These are phyloP conservation scores for Colletotrichum sp. DNA, from an alignment of 2,329 filamentous ascomycete genomes.

Conservation along the genomic window DNA sequence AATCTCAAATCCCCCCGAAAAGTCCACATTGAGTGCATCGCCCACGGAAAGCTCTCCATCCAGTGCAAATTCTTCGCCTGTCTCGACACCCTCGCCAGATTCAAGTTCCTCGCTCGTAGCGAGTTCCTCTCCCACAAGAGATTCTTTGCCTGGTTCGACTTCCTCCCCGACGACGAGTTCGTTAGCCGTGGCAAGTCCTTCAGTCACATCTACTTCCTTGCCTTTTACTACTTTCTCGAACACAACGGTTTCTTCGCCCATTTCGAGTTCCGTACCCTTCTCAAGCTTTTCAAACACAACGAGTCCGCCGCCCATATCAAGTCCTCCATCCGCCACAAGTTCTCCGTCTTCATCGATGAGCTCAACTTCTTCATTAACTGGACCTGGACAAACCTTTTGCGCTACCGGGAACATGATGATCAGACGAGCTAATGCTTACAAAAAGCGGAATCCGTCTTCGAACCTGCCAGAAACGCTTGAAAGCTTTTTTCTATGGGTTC, in stretches of 20 bases:
- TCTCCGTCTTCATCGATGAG: not conserved
- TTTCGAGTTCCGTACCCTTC: not conserved
- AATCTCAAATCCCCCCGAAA: not conserved
- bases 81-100: not conserved
- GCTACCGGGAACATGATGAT: not conserved
- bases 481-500: not conserved
- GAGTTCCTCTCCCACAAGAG: not conserved
- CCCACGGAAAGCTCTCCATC: not conserved
- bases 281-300: not conserved
- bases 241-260: not conserved
- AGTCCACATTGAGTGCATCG: not conserved
- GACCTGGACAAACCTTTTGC: not conserved
- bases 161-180: not conserved
- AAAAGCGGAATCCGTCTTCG: not conserved
- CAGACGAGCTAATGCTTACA: not conserved
- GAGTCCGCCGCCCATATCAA: not conserved
- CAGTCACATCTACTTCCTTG: not conserved
- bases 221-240: not conserved
- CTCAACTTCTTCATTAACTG: not conserved
- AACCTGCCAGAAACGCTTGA: not conserved
- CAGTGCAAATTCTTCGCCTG: not conserved
- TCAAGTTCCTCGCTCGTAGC: not conserved
- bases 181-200: not conserved
- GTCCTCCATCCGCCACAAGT: not conserved
- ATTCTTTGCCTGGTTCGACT: not conserved